Evolutionary conservation across 495 filamentous ascomycete genomes (phyloP), one percentile per base, ranked within the genome.

Genomic region (Astrothelium subdiscretum): DNA sequence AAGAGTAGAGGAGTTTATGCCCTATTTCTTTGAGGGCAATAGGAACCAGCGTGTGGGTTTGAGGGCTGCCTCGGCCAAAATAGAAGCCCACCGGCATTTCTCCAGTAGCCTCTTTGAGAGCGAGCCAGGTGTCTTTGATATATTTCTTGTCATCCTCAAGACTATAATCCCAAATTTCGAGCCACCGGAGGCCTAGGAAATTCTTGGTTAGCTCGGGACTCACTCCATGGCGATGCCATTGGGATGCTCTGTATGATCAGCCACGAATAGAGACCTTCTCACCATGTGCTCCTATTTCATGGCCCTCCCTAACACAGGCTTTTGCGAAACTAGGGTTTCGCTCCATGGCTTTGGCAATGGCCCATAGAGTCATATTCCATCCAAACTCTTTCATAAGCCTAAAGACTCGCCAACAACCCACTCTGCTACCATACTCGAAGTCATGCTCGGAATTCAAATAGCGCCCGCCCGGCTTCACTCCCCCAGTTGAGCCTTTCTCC

Each of bases 231-330:
- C n/a, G n/a, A n/a, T n/a, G n/a, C n/a, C n/a, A n/a, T n/a, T n/a
- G n/a, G n/a, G n/a, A n/a, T n/a, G n/a, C n/a, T n/a, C n/a, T n/a
- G 32, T 32, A 15, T 8, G 1, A 2, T 13, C 31, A 13, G 29
- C 29, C 20, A n/a, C 20, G 5, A 3, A 44, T 31, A 31, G 5
- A 42, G 31, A 15, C 0, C 24, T 18, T 27, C 29, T 22, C 42
- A 64, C 70, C 70, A 64, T 72, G 70, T 18, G 66, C 67, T 0
- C 66, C 70, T 42, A 72, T 72, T 59, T 72, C 70, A 60, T 72
- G 68, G 15, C 64, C 68, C 20, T 72, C 62, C 38, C 67, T 51
- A 12, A 70, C 65, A 32, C 66, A 72, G 29, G 67, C 67, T 44
- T 68, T 60, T 20, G 66, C 70, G 48, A 72, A 72, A 38, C 62